Base-by-base conservation (phyloP, 1,284 basidiomycete species). In the Malassezia dermatis region DNA sequence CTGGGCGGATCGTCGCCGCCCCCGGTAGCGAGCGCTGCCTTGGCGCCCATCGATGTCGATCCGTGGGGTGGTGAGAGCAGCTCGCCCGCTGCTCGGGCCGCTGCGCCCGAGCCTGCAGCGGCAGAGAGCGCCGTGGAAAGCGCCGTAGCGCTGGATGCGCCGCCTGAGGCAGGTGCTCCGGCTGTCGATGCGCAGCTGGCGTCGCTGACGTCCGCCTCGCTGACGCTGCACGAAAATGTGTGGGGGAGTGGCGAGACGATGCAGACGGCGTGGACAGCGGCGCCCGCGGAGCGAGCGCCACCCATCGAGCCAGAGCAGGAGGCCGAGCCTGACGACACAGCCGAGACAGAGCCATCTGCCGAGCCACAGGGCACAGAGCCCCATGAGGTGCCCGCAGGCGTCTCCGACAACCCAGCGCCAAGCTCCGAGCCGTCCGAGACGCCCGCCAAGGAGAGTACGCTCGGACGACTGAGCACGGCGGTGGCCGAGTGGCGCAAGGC, bases 211-310 rank as follows among this genome's bases (percentile, higher is more conserved):
- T 49, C 53, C 2, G 53, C 48, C 2, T 48, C 53, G 15, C 28
- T 41, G 6, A 44, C 37, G 24, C 48, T 55, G 21, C 37, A 55
- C 21, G 48, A 51, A n/a, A 56, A 56, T 37, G 53, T 56, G 21
- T 56, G 53, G 53, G 46, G 45, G 15, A 42, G 30, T n/a, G 52
- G 52, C 19, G 39, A 47, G 8, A 47, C 52, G 27, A 41, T 53
- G 27, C 35, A 48, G 40, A 39, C 46, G 21, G 39, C 23, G n/a
- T 37, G 24, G 31, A 28, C 21, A 4, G 32, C 15, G 32, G 6
- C 31, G 11, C 31, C 31, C 31, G 31, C 31, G 31, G 31, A 34
- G 15, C 15, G 6, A 7, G 31, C 10, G 31, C 4, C 31, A 13
- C 31, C n/a, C n/a, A n/a, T n/a, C n/a, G n/a, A n/a, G n/a, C n/a